Conservation (phyloP, 495 filamentous ascomycete species). For the Podospora pseudocomata region DNA sequence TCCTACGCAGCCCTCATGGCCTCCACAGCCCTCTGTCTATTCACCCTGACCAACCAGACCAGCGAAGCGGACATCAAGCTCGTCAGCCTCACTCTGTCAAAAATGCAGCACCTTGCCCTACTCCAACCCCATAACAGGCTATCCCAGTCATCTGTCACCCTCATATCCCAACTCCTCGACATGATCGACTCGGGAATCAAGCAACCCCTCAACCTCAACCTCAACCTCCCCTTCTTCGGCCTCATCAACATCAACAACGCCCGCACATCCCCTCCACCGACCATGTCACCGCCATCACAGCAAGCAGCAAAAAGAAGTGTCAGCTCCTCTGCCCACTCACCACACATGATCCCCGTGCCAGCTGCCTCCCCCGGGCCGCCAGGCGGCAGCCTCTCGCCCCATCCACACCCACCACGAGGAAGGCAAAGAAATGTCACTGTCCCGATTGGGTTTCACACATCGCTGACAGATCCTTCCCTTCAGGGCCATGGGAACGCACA, state of each 20-base stretch:
- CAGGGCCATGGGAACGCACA: not conserved
- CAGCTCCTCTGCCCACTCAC: not conserved
- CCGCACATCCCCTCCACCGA: not conserved
- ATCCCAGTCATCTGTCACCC: constrained; percentile 37
- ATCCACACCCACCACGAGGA: not conserved
- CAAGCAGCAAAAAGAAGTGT: not conserved
- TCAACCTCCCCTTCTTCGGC: not conserved
- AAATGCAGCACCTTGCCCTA: constrained; percentile 38
- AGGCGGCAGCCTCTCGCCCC: constrained; percentile 19
- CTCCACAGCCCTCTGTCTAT: constrained; percentile 32
- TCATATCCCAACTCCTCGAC: constrained; percentile 43
- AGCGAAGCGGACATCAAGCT: constrained; percentile 33
- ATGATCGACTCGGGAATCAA: constrained; percentile 38
- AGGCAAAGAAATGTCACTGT: not conserved
- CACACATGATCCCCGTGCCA: not conserved
- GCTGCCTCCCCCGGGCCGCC: constrained; percentile 7
- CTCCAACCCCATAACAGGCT: constrained; percentile 37
- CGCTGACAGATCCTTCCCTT: not conserved
- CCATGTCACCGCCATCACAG: not conserved
- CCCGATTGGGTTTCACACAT: not conserved
- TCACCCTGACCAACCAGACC: constrained; percentile 14
- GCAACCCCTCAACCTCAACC: not conserved
- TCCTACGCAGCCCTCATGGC: constrained; percentile 47
- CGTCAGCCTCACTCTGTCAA: constrained; percentile 32
- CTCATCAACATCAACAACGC: constrained; percentile 42